Conservation (phyloP, 495 filamentous ascomycete genomes). For the Aspergillus carlsbadensis region DNA sequence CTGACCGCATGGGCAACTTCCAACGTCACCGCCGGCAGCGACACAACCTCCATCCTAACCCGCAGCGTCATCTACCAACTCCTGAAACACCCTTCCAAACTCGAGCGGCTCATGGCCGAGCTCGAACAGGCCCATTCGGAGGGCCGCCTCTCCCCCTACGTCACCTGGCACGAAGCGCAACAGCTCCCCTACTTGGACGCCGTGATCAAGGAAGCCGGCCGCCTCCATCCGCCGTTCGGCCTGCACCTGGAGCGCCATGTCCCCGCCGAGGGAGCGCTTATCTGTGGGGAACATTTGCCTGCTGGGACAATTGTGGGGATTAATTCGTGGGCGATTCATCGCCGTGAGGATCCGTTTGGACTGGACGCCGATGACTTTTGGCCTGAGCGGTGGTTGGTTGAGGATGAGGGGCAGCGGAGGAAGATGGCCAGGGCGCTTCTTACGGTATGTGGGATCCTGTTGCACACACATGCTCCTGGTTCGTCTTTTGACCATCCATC, state of each 20-base stretch:
- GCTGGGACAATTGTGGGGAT: slow-evolving; percentile 61
- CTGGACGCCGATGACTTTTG: slow-evolving; percentile 26
- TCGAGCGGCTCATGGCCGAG: no score
- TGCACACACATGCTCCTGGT: no score
- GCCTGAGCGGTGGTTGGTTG: slow-evolving; percentile 29
- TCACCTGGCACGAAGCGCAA: background rate
- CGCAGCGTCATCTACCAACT: no score
- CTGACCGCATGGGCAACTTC: no score
- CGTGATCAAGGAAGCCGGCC: slow-evolving; percentile 59
- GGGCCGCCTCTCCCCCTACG: no score
- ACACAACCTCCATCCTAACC: no score
- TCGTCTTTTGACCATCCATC: no score
- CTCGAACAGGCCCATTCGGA: no score
- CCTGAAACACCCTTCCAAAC: no score
- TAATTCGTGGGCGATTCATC: slow-evolving; percentile 30
- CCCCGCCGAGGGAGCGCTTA: slow-evolving; percentile 49
- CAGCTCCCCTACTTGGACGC: slow-evolving; percentile 52
- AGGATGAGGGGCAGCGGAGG: slow-evolving; percentile 18
- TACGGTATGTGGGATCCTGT: no score
- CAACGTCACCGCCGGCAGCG: no score
- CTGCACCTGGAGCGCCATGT: slow-evolving; percentile 65
- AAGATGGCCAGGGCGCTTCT: slow-evolving; percentile 20
- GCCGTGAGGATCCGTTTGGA: slow-evolving; percentile 17
- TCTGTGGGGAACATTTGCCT: slow-evolving; percentile 52
- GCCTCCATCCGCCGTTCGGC: slow-evolving; percentile 59